Evolutionary conservation across 306 rosid species (phyloP), one percentile per base, ranked within the genome.

Genomic region (Cicer chorassanicum): DNA sequence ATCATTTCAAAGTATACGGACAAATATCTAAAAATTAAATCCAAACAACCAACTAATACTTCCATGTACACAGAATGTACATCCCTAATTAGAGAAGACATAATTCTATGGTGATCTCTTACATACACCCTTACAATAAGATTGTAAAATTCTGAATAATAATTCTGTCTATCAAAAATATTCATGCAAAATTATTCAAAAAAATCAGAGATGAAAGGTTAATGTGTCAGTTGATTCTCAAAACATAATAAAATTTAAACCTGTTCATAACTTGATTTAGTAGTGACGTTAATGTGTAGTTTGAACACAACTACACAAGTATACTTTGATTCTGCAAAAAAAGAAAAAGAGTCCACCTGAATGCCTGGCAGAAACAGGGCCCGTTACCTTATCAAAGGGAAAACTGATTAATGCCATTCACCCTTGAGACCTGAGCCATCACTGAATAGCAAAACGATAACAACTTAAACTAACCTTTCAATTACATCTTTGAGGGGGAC

Each of bases 401-500:
- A 75, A 75, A 16, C 9, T 34, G 12, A 40, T 36, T 64, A 74
- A 63, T 67, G 53, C 42, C 68, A 67, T 60, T 61, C 69, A 73
- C 66, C 80, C 55, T 68, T 18, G 72, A 46, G 61, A 68, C 50
- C 12, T 21, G 65, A 69, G 67, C 16, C 68, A 73, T 64, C 69
- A 77, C 15, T 39, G 53, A 15, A 21, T 5, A 1, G 73, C 4
- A 44, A 70, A 53, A 45, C 2, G 54, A 67, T 53, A 41, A 61
- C 21, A 59, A 43, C 39, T 24, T 65, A 72, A 75, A 54, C 82
- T 5, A 77, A 93, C 97, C 95, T 90, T 85, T 72, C 68, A 34
- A 89, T 70, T 7, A 76, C 75, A 78, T 89, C 92, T 76, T 84
- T 82, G 63, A 90, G 68, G 19, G 97, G 90, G 80, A 86, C 56